A percentile compares a stretch with the other conserved stretches of the same genome.
Conservation (phyloP, 805 yeast species). For the Zygosaccharomyces rouxii region DNA sequence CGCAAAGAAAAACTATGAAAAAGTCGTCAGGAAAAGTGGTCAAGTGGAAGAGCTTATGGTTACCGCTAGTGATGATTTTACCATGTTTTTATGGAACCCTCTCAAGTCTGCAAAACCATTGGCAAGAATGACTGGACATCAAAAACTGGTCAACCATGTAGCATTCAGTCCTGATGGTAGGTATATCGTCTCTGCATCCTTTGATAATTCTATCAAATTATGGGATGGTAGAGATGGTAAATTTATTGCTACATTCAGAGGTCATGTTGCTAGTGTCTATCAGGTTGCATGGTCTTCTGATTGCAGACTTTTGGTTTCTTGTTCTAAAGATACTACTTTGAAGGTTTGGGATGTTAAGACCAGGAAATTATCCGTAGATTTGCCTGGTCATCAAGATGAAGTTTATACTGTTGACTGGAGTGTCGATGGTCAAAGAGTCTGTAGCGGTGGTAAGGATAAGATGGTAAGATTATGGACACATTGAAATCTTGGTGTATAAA, state of each 20-base stretch:
- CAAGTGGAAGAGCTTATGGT: constrained; percentile 79
- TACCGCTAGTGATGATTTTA: constrained; percentile 94
- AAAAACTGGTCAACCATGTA: constrained; percentile 92
- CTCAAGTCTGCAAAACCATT: constrained; percentile 73
- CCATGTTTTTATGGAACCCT: constrained; percentile 98
- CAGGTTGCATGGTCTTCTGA: constrained; percentile 98
- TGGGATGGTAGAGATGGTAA: constrained; percentile 96
- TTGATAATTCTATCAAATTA: constrained; percentile 89
- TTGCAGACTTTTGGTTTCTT: constrained; percentile 81
- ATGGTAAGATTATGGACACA: constrained; percentile 93
- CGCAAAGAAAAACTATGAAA: constrained; percentile 52
- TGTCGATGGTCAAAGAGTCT: constrained; percentile 86
- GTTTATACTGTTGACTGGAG: constrained; percentile 98
- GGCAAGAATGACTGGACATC: constrained; percentile 96
- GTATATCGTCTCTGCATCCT: constrained; percentile 83
- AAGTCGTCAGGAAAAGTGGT: constrained; percentile 52
- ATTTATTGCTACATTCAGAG: constrained; percentile 84
- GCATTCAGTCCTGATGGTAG: constrained; percentile 95
- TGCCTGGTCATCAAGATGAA: constrained; percentile 96
- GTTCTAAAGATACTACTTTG: constrained; percentile 93
- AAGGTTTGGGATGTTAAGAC: constrained; percentile 95
- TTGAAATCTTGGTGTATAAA: constrained; percentile 24
- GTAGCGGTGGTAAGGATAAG: constrained; percentile 97
- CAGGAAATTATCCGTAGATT: constrained; percentile 74
- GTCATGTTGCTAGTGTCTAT: constrained; percentile 97